Conservation (phyloP, 108 stramenopile genomes). For the Fistulifera solaris region DNA sequence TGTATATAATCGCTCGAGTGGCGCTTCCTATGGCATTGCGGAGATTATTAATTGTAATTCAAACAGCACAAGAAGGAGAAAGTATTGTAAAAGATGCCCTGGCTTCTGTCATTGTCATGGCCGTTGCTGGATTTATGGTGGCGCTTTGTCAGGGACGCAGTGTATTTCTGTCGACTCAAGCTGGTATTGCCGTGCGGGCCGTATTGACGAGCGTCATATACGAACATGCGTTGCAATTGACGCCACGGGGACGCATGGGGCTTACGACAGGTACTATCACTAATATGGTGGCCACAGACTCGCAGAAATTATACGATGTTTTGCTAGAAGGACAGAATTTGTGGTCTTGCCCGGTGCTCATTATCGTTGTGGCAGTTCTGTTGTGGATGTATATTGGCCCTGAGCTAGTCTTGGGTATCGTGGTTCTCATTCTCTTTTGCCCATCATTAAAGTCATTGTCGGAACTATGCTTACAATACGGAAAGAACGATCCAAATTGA, state of each 20-base stretch:
- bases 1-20: slow-evolving; percentile 52
- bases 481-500: slow-evolving; percentile 38
- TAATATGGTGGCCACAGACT: slow-evolving; percentile 75
- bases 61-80: slow-evolving; percentile 25
- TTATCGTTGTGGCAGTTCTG: slow-evolving; percentile 58
- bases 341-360: slow-evolving; percentile 72
- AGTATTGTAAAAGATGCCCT: slow-evolving; percentile 29
- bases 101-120: slow-evolving; percentile 30
- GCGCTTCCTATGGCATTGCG: slow-evolving; percentile 62
- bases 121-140: slow-evolving; percentile 35
- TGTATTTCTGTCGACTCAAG: slow-evolving; percentile 47
- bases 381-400: slow-evolving; percentile 55
- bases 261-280: slow-evolving; percentile 60
- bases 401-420: slow-evolving; percentile 60
- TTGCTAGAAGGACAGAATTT: slow-evolving; percentile 72
- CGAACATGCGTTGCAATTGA: slow-evolving; percentile 40
- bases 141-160: slow-evolving; percentile 56
- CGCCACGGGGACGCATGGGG: slow-evolving; percentile 40
- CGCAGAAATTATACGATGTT: slow-evolving; percentile 77
- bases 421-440: slow-evolving; percentile 47
- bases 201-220: slow-evolving; percentile 52
- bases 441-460: slow-evolving; percentile 46
- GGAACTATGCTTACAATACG: slow-evolving; percentile 54
- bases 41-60: slow-evolving; percentile 46
- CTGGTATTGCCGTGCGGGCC: slow-evolving; percentile 48